phyloP scores from a whole-genome alignment of 169 alveolate genomes.

The Plasmodium malariae region DNA sequence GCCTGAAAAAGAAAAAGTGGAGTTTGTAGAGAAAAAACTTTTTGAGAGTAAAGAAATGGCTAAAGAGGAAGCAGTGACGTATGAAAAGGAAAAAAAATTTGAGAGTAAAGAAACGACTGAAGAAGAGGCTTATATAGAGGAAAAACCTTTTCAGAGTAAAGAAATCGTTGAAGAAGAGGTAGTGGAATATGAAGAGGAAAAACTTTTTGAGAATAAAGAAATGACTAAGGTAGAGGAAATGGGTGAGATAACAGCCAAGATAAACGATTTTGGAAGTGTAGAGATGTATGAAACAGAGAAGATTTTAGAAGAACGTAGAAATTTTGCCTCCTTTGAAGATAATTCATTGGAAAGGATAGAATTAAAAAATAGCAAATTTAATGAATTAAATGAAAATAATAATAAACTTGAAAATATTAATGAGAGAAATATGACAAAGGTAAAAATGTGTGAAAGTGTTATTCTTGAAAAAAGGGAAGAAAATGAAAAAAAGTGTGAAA shows the following conservation, averaged over 20 bases:
- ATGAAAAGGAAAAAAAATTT: background rate
- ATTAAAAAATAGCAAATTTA: background rate
- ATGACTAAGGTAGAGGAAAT: too few relatives aligned
- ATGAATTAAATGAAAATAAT: background rate
- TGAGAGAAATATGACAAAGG: background rate
- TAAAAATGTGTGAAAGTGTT: background rate
- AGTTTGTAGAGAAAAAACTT: background rate
- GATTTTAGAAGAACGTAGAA: background rate
- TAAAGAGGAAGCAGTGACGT: background rate
- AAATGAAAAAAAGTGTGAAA: background rate
- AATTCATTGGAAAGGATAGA: too few relatives aligned
- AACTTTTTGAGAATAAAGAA: background rate
- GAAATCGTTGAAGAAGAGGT: background rate
- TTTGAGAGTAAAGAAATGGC: background rate
- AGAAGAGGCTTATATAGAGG: background rate
- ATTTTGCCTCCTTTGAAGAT: background rate
- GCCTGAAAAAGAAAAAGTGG: background rate
- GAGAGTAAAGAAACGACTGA: conserved; percentile 15
- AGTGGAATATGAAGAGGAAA: background rate
- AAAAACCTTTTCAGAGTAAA: background rate
- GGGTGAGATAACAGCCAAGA: background rate
- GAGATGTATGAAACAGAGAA: background rate
- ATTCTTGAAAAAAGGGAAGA: background rate
- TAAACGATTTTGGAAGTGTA: background rate
- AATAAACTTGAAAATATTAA: background rate